These are phyloP conservation scores for Sporothrix variecibatus DNA, from an alignment of 2,329 filamentous ascomycete genomes.

Conservation along the genomic window DNA sequence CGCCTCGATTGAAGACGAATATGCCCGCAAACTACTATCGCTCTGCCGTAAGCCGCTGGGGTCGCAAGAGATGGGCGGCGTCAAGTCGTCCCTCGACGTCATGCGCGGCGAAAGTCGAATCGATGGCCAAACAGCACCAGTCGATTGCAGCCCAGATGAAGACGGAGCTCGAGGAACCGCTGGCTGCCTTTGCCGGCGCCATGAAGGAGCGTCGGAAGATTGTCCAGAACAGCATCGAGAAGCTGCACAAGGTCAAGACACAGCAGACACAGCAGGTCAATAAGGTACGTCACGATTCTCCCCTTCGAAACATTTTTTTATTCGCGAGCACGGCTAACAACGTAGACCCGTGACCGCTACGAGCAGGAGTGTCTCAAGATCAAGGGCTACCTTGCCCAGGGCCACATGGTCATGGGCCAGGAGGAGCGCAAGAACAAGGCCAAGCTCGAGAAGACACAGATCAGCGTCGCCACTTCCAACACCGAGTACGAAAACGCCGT, in stretches of 20 bases:
- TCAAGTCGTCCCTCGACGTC: constrained; percentile 82
- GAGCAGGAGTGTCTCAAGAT: constrained; percentile 98
- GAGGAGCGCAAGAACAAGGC: constrained; percentile 99
- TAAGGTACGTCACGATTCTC: constrained; percentile 69
- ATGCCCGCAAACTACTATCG: constrained; percentile 82
- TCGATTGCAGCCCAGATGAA: constrained; percentile 93
- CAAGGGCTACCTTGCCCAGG: constrained; percentile 96
- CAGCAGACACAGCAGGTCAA: constrained; percentile 90
- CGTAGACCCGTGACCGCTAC: constrained; percentile 82
- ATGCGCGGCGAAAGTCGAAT: constrained; percentile 88
- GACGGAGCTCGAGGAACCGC: constrained; percentile 88
- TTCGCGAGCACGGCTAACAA: too few species aligned
- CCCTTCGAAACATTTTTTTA: too few species aligned
- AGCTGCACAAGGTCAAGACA: constrained; percentile 87
- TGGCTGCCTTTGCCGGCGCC: constrained; percentile 86
- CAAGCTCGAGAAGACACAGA: constrained; percentile 97
- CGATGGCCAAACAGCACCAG: constrained; percentile 91
- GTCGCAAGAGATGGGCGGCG: constrained; percentile 80
- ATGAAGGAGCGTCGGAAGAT: constrained; percentile 98
- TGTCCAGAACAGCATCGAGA: constrained; percentile 90
- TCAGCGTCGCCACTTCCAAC: constrained; percentile 87
- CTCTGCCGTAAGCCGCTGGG: constrained; percentile 87
- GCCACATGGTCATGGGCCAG: constrained; percentile 99
- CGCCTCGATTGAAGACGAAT: constrained; percentile 94
- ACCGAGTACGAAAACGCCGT: constrained; percentile 91